A percentile compares a stretch with the other conserved stretches of the same genome.
Conservation (phyloP, 1,284 basidiomycete species). For the Rhodotorula sp. region DNA sequence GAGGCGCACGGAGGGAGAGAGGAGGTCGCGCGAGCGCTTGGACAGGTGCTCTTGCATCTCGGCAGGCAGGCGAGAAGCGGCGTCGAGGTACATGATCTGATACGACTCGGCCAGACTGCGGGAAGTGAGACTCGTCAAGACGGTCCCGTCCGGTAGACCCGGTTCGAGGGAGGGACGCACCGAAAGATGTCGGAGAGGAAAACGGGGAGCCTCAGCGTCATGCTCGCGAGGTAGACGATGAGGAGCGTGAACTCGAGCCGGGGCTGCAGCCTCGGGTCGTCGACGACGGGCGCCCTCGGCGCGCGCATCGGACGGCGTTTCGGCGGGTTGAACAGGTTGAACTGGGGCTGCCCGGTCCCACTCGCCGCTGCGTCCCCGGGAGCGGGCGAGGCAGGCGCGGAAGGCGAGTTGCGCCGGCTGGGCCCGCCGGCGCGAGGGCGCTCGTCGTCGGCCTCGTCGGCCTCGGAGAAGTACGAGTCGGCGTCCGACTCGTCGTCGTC, state of each 20-base stretch:
- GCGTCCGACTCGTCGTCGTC: conserved; percentile 13
- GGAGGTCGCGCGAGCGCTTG: not conserved
- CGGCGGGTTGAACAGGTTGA: not conserved
- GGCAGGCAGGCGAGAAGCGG: conserved; percentile 21
- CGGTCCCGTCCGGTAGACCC: not conserved
- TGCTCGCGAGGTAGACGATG: conserved; percentile 42
- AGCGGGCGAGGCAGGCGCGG: not conserved
- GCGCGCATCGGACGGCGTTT: not conserved
- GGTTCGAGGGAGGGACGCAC: conserved; percentile 19
- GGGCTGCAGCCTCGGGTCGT: conserved; percentile 18
- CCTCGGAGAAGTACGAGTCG: conserved; percentile 16
- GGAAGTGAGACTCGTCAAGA: not conserved
- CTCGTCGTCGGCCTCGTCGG: conserved; percentile 29
- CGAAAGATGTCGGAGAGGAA: conserved; percentile 42
- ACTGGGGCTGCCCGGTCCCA: not conserved
- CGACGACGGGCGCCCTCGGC: no score
- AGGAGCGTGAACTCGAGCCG: conserved; percentile 36
- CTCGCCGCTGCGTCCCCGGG: not conserved
- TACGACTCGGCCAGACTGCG: conserved; percentile 41
- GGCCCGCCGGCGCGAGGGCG: not conserved
- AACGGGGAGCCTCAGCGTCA: conserved; percentile 40
- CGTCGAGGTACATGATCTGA: conserved; percentile 41
- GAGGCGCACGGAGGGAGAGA: conserved; percentile 13
- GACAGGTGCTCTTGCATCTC: conserved; percentile 37
- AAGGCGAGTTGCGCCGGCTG: not conserved